Percentiles rank a stretch among this genome's conserved stretches.
These are phyloP conservation scores for Aquanectria penicillioides DNA, from an alignment of 2,329 filamentous ascomycete genomes.

Conservation along the genomic window DNA sequence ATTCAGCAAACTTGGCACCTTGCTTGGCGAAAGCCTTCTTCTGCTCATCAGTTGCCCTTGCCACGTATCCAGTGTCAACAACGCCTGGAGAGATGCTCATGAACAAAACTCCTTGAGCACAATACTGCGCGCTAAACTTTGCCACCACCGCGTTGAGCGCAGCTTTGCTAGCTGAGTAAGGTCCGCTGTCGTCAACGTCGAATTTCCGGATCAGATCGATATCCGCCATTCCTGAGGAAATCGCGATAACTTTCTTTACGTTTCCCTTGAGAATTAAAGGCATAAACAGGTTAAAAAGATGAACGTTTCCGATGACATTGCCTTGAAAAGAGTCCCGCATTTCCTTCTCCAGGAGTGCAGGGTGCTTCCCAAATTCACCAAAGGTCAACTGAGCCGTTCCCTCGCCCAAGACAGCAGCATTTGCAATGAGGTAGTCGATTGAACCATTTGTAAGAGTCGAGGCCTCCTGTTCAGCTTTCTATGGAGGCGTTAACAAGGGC, in stretches of 20 bases:
- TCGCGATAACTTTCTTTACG: slow-evolving; percentile 62
- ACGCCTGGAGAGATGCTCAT: slow-evolving; percentile 1
- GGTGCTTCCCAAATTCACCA: slow-evolving; percentile 7
- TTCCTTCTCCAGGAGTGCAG: slow-evolving; percentile 17
- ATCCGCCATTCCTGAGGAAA: slow-evolving; percentile 61
- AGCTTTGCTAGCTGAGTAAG: slow-evolving; percentile 61
- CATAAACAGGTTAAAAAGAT: slow-evolving; percentile 62
- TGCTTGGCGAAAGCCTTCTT: background rate
- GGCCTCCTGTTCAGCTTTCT: slow-evolving; percentile 42
- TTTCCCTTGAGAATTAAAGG: slow-evolving; percentile 61
- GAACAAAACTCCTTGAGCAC: slow-evolving; percentile 2
- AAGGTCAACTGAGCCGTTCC: too few relatives aligned
- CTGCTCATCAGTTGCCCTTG: background rate
- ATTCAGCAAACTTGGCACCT: background rate
- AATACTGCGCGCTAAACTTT: slow-evolving; percentile 58
- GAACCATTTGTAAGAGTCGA: slow-evolving; percentile 45
- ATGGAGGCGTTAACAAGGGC: background rate
- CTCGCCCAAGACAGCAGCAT: too few relatives aligned
- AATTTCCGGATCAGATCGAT: slow-evolving; percentile 50
- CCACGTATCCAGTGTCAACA: background rate
- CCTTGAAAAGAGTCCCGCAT: slow-evolving; percentile 46
- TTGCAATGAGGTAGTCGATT: slow-evolving; percentile 63
- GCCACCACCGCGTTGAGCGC: slow-evolving; percentile 62
- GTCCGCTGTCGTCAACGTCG: slow-evolving; percentile 46
- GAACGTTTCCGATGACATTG: slow-evolving; percentile 62